phyloP scores from a whole-genome alignment of 2,329 filamentous ascomycete genomes.

The Trichoderma harzianum region DNA sequence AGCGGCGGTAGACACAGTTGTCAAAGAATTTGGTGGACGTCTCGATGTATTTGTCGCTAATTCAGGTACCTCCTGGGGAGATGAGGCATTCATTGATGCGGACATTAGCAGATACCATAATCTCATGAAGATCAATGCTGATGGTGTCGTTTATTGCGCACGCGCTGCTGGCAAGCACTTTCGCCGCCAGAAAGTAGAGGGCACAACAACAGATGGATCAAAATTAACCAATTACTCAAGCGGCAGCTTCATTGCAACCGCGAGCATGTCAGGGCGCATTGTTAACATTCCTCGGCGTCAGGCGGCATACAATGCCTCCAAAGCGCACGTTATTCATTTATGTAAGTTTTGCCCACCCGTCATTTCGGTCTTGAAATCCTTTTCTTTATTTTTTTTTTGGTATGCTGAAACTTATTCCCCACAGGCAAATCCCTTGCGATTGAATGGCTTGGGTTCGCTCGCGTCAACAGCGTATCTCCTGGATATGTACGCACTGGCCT shows the following conservation, averaged over 20 bases:
- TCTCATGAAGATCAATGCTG: constrained; percentile 58
- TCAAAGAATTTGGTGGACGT: constrained; percentile 29
- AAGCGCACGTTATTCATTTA: constrained; percentile 46
- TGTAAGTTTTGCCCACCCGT: constrained; percentile 43
- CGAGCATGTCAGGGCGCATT: constrained; percentile 74
- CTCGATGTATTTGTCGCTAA: constrained; percentile 36
- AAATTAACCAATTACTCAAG: background rate
- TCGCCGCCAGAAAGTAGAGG: constrained; percentile 64
- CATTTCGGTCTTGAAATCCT: background rate
- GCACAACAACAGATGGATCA: constrained; percentile 50
- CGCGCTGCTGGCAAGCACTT: constrained; percentile 67
- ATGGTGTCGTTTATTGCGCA: constrained; percentile 75
- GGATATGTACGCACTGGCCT: constrained; percentile 70
- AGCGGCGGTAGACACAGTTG: constrained; percentile 27
- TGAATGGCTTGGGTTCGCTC: constrained; percentile 73
- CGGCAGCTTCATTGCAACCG: constrained; percentile 43
- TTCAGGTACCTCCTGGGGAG: constrained; percentile 24
- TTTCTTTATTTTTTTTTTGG: background rate
- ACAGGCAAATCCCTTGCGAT: constrained; percentile 63
- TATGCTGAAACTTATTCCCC: background rate
- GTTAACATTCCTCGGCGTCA: constrained; percentile 75
- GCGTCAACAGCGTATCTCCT: constrained; percentile 68
- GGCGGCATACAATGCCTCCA: constrained; percentile 66
- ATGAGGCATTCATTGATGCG: constrained; percentile 25
- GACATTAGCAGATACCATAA: constrained; percentile 32